These are phyloP conservation scores for Yamadazyma diddensiae DNA, from an alignment of 1,139 yeast genomes.

Conservation along the genomic window DNA sequence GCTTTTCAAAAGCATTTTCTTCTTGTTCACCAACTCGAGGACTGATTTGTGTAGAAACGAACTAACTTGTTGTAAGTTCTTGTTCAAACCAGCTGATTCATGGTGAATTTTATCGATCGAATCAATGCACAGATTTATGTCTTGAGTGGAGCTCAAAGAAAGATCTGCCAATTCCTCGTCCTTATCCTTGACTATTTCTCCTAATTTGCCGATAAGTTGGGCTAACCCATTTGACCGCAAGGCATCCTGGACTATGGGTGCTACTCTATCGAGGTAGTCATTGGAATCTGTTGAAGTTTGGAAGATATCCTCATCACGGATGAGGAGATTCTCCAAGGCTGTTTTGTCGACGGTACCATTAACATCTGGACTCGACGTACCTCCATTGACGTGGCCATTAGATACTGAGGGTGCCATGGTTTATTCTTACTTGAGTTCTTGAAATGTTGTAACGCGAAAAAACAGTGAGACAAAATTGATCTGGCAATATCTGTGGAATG, in stretches of 20 bases:
- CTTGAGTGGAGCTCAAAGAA: constrained; percentile 63
- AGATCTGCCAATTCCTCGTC: constrained; percentile 63
- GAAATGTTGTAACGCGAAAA: constrained; percentile 1
- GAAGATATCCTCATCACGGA: constrained; percentile 46
- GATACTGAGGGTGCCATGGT: constrained; percentile 11
- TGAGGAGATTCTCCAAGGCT: constrained; percentile 38
- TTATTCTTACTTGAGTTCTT: no score
- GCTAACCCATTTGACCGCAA: constrained; percentile 53
- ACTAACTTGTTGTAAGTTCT: constrained; percentile 50
- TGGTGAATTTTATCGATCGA: constrained; percentile 56
- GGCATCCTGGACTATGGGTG: constrained; percentile 76
- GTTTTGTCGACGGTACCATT: constrained; percentile 22
- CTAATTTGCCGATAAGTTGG: constrained; percentile 54
- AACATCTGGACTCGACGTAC: background rate
- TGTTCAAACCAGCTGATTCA: constrained; percentile 52
- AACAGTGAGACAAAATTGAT: no score
- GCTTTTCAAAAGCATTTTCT: constrained; percentile 50
- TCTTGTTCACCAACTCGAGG: constrained; percentile 55
- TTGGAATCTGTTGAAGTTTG: constrained; percentile 56
- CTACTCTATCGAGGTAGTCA: constrained; percentile 75
- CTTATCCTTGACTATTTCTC: constrained; percentile 54
- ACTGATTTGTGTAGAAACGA: constrained; percentile 62
- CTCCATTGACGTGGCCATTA: constrained; percentile 1
- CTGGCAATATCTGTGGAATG: no score
- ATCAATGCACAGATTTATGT: constrained; percentile 49